These are phyloP conservation scores for Psidium friedrichsthalianum DNA, from an alignment of 345 rosid genomes.

Conservation along the genomic window DNA sequence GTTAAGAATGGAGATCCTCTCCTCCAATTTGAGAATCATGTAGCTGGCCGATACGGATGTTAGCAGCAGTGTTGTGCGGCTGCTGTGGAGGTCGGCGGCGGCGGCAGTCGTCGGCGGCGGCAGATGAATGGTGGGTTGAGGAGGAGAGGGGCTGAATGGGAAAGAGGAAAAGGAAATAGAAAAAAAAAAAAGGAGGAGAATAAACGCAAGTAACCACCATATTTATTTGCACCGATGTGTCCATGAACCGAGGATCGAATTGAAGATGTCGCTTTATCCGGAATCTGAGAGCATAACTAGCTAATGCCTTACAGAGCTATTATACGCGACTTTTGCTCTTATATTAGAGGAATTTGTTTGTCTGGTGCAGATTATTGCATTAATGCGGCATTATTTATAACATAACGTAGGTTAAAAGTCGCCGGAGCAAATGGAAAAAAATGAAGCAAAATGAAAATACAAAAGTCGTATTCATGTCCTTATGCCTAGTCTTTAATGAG, in stretches of 20 bases:
- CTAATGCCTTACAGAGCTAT: rapidly evolving
- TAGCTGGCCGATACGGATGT: neutral
- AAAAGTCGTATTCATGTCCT: neutral
- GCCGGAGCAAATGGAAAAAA: neutral
- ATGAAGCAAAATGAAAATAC: neutral
- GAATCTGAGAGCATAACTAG: neutral
- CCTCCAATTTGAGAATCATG: no score
- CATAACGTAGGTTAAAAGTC: neutral
- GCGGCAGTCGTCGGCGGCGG: neutral
- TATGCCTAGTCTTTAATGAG: neutral
- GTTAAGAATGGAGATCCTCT: no score
- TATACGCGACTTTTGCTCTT: rapidly evolving
- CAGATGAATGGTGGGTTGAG: neutral
- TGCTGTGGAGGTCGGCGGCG: neutral
- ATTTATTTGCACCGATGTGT: neutral
- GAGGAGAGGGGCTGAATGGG: neutral
- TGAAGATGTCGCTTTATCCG: neutral
- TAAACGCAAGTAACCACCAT: neutral
- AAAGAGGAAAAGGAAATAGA: neutral
- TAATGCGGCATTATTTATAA: neutral
- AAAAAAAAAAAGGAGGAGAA: neutral
- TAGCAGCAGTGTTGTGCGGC: neutral
- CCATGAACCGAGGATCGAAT: neutral
- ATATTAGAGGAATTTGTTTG: neutral
- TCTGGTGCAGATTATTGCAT: neutral